Evolutionary conservation across 164 flowering plant genomes (phyloP), one percentile per base, ranked within the genome.

Genomic region (Stephania japonica): DNA sequence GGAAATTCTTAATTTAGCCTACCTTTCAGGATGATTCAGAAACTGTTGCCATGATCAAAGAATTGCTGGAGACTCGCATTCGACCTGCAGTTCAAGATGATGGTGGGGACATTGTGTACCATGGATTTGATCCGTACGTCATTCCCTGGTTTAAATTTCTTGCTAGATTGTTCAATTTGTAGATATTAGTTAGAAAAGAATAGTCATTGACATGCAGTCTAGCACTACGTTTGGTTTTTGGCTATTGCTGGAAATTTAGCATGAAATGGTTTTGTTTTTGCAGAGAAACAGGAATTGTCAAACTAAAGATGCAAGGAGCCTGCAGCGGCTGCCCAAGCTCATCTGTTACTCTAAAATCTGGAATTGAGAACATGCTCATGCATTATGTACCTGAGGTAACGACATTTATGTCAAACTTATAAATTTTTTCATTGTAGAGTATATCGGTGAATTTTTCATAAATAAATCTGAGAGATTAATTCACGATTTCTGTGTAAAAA

Each of bases 321-420:
- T 90, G 98, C 75, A 93, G 98, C 76, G 98, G 98, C 70, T 95
- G 97, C 80, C 99, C 98, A 26, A 95, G 99, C 81, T 95, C 99
- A 76, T 87, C 99, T 18, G 96, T 95, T 67, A 95, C 99, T n/a
- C 79, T 95, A 75, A 95, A 95, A 81, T 93, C 99, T 75, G 98
- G 98, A 78, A 95, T 95, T 72, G 98, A 93, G 74, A 95, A 95
- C 78, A 95, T 95, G 99, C 81, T 95, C 69, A 93, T 90, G 99
- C 98, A 95, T 78, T 95, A 93, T 83, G 94, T 93, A 26, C 89
- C 96, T 23, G 99, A 95, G 94, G 98, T 92, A 85, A 80, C 7
- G 59, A 49, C 43, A 7, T 2, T 62, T 71, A 3, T 19, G 11
- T 42, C 65, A 2, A 11, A 25, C 25, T 42, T 61, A 11, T 32